A percentile compares a stretch with the other conserved stretches of the same genome.
phyloP scores from a whole-genome alignment of 371 early-diverging fungal genomes.

The Apophysomyces variabilis region DNA sequence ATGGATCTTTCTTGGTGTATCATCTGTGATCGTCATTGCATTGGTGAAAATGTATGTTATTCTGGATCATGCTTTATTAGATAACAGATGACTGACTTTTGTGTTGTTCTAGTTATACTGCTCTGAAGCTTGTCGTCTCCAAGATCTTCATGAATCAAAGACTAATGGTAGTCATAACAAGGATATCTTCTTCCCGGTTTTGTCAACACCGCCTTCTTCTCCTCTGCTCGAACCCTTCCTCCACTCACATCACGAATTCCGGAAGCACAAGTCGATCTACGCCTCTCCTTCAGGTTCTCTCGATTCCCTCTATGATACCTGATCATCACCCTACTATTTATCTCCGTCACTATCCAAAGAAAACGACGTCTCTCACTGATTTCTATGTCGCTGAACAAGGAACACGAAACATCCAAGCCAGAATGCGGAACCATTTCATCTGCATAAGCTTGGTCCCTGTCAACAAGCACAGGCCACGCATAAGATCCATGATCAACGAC shows the following conservation, averaged over 20 bases:
- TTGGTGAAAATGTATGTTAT: conserved; percentile 31
- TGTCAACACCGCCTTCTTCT: conserved; percentile 23
- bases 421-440: no score
- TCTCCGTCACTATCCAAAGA: background rate
- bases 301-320: background rate
- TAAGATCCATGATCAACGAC: no score
- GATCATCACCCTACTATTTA: background rate
- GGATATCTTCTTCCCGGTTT: background rate
- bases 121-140: conserved; percentile 25
- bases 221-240: conserved; percentile 17
- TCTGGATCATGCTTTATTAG: background rate
- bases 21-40: conserved; percentile 35
- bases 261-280: conserved; percentile 11
- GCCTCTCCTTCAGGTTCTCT: conserved; percentile 19
- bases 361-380: background rate
- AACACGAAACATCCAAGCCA: background rate
- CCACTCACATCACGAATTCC: conserved; percentile 5
- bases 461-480: no score
- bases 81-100: conserved; percentile 3
- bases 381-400: background rate
- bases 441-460: no score
- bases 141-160: conserved; percentile 15
- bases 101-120: conserved; percentile 23
- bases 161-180: background rate
- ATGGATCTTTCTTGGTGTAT: conserved; percentile 44